phyloP scores from a whole-genome alignment of 2,329 filamentous ascomycete genomes.

The Coniella lustricola region DNA sequence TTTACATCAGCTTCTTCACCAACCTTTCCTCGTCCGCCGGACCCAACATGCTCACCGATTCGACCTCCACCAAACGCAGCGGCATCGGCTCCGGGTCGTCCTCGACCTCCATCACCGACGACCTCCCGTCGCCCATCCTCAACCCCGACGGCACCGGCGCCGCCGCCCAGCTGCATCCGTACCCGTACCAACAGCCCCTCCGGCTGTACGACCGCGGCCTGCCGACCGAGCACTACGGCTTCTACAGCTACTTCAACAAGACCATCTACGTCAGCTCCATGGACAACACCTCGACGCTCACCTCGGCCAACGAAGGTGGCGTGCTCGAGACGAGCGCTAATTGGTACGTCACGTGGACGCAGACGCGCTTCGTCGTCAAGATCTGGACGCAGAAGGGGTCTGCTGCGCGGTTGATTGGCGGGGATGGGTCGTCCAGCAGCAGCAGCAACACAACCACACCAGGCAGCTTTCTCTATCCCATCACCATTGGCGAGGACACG shows the following conservation, averaged over 20 bases:
- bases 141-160: constrained; percentile 65
- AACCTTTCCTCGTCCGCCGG: constrained; percentile 32
- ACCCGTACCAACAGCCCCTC: constrained; percentile 67
- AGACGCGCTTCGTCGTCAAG: constrained; percentile 56
- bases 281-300: constrained; percentile 32
- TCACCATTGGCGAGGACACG: constrained; percentile 54
- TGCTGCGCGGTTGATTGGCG: constrained; percentile 34
- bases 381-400: constrained; percentile 52
- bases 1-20: constrained; percentile 70
- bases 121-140: constrained; percentile 57
- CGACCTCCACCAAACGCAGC: constrained; percentile 20
- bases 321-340: constrained; percentile 44
- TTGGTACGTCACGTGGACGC: constrained; percentile 50
- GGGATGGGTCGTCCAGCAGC: constrained; percentile 19
- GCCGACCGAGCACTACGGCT: constrained; percentile 80
- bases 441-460: constrained; percentile 34
- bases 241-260: constrained; percentile 87
- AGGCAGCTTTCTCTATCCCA: constrained; percentile 57
- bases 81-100: constrained; percentile 15
- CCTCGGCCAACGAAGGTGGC: constrained; percentile 43
- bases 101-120: constrained; percentile 37
- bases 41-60: constrained; percentile 19
- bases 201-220: constrained; percentile 78
- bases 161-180: constrained; percentile 64
- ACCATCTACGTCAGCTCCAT: constrained; percentile 71